Evolutionary conservation across 2,329 filamentous ascomycete species (phyloP).

Genomic region (Ophiocordyceps robertsii): DNA sequence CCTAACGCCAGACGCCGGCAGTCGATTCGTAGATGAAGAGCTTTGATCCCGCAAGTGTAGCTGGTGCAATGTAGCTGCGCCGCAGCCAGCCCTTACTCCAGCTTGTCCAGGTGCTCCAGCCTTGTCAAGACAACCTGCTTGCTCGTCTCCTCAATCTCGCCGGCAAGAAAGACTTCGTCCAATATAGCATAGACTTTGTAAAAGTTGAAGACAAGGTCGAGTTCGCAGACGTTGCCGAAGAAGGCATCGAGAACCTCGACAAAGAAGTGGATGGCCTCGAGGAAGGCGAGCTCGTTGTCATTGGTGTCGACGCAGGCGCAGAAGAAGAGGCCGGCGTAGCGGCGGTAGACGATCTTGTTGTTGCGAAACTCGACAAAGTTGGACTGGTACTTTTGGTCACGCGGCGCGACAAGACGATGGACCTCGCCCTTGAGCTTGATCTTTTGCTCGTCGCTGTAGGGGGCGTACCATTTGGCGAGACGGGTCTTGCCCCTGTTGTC

Average conservation of each 20-base stretch:
- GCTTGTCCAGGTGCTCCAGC: conserved; percentile 88
- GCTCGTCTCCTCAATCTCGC: conserved; percentile 97
- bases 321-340: conserved; percentile 97
- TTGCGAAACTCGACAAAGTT: conserved; percentile 97
- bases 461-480: conserved; percentile 96
- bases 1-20: too few relatives aligned
- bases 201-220: conserved; percentile 78
- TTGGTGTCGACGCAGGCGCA: conserved; percentile 98
- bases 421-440: conserved; percentile 98
- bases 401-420: conserved; percentile 91
- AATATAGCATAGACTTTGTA: conserved; percentile 94
- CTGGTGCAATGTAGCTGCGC: too few relatives aligned
- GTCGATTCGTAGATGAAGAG: too few relatives aligned
- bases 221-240: conserved; percentile 97
- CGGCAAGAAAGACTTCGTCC: conserved; percentile 93
- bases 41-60: too few relatives aligned
- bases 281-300: conserved; percentile 92
- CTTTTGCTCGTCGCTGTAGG: conserved; percentile 97
- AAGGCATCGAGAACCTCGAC: conserved; percentile 97
- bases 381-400: conserved; percentile 98
- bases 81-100: conserved; percentile 40
- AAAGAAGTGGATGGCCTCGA: conserved; percentile 98
- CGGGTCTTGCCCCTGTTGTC: conserved; percentile 79
- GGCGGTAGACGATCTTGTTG: conserved; percentile 93
- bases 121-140: conserved; percentile 94